phyloP scores from a whole-genome alignment of 352 stramenopile genomes.

The Pythium diclinum region DNA sequence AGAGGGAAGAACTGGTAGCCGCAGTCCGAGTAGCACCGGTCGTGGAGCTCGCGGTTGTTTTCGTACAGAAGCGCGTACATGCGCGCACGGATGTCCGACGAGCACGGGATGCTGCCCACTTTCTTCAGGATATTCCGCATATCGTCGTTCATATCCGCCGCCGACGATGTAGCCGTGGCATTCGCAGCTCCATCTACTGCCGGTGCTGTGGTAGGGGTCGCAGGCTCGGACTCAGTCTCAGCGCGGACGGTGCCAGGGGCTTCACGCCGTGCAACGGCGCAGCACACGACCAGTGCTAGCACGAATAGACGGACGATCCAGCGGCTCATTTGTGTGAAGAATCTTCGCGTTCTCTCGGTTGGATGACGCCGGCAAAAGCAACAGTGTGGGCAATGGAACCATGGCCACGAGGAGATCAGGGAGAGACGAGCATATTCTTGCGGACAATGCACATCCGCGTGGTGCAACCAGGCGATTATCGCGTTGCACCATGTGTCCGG shows the following conservation, averaged over 20 bases:
- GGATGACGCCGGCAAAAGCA: background rate
- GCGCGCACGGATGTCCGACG: slow-evolving; percentile 7
- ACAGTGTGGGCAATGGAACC: background rate
- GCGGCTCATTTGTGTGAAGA: background rate
- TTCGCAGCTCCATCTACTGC: background rate
- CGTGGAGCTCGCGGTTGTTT: slow-evolving; percentile 52
- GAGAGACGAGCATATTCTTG: background rate
- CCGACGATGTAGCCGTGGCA: background rate
- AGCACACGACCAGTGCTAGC: background rate
- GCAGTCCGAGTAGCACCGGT: slow-evolving; percentile 40
- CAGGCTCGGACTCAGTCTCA: background rate
- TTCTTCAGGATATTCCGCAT: slow-evolving; percentile 27
- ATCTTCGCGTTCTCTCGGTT: background rate
- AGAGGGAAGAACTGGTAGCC: slow-evolving; percentile 66
- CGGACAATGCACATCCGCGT: background rate
- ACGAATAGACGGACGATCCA: background rate
- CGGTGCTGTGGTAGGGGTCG: background rate
- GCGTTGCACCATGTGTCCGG: background rate
- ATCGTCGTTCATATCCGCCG: slow-evolving; percentile 14
- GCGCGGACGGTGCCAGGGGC: background rate
- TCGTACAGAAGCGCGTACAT: slow-evolving; percentile 39
- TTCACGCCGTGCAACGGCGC: background rate
- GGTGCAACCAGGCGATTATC: background rate
- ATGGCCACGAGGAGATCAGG: background rate
- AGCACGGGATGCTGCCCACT: slow-evolving; percentile 20